A percentile compares a stretch with the other conserved stretches of the same genome.
Evolutionary conservation across 345 rosid species (phyloP).

Genomic region (Eucalyptus tenuipes): DNA sequence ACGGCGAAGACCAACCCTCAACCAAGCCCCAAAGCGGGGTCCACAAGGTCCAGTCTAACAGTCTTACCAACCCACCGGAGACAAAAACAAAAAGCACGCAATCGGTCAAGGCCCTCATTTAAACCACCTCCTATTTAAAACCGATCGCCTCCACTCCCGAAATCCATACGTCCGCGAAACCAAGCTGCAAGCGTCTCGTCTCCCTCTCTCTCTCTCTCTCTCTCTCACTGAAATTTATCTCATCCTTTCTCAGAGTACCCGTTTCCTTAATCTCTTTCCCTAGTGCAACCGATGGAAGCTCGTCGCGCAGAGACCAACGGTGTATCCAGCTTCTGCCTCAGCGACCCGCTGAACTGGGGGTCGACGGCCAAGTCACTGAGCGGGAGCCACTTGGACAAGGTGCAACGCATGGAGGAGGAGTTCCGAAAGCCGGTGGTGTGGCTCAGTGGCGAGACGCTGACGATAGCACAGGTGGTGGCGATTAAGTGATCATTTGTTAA

Average conservation of each 20-base stretch:
- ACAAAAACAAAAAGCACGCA: not conserved
- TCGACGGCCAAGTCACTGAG: conserved; percentile 43
- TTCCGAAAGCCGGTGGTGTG: conserved; percentile 40
- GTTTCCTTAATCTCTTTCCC: not conserved
- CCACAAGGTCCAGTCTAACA: not conserved
- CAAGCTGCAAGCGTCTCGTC: not conserved
- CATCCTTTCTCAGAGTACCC: not conserved
- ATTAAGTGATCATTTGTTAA: not conserved
- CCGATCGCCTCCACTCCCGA: not conserved
- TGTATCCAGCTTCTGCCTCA: not conserved
- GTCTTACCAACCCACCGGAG: not conserved
- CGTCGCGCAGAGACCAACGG: not conserved
- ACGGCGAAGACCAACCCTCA: conserved; percentile 2
- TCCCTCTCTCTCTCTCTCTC: not conserved
- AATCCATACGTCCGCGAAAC: not conserved
- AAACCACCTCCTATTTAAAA: not conserved
- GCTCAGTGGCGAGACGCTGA: conserved; percentile 69
- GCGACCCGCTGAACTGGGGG: conserved; percentile 72
- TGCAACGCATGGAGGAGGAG: conserved; percentile 64
- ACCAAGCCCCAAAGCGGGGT: not conserved
- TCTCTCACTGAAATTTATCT: not conserved
- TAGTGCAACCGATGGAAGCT: not conserved
- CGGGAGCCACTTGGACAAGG: conserved; percentile 84
- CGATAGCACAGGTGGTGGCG: conserved; percentile 71
- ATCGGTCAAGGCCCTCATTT: not conserved